Base-by-base conservation (phyloP, 306 rosid species). In the Prunus mira region DNA sequence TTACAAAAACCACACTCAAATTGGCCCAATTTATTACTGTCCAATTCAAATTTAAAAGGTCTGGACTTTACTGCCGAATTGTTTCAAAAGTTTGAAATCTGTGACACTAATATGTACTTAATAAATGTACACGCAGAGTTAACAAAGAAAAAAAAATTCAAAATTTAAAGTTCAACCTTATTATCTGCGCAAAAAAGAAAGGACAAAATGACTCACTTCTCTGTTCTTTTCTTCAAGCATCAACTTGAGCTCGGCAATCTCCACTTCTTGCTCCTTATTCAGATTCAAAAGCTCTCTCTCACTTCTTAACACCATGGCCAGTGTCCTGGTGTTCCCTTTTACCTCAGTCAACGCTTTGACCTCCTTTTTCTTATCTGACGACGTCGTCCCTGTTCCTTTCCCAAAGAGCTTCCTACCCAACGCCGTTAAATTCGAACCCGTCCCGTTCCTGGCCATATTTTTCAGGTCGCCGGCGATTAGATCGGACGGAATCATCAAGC, bases 261-360 rank as follows among this genome's bases (percentile, higher is more conserved):
- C 91, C 34, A 34, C 50, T 12, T 89, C 92, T 20, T 88, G 96
- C 2, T 89, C 96, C 87, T 95, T 95, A 50, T 87, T 89, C 64
- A 76, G 22, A 79, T 70, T 76, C 67, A 95, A 82, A 57, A 95
- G 98, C 89, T 95, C 98, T 76, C 99, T 85, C 88, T 95, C 99
- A 51, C 99, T 95, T 69, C 99, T 83, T 61, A 92, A 74, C 78
- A 92, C 97, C 99, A 90, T 92, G 1, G 97, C 96, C 68, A 95
- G 79, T 0, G 99, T 92, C 82, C 99, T 92, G 3, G 99, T 90
- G 73, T 95, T 95, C 51, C 78, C 89, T 77, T 88, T 95, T 41
- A 92, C 98, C 76, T 95, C 98, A 9, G 97, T 95, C 91, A 95
- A 82, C 2, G 97, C 99, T 81, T 92, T 95, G 43, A 89, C 87